These are phyloP conservation scores for Lepraria neglecta DNA, from an alignment of 495 filamentous ascomycete species.

Conservation along the genomic window DNA sequence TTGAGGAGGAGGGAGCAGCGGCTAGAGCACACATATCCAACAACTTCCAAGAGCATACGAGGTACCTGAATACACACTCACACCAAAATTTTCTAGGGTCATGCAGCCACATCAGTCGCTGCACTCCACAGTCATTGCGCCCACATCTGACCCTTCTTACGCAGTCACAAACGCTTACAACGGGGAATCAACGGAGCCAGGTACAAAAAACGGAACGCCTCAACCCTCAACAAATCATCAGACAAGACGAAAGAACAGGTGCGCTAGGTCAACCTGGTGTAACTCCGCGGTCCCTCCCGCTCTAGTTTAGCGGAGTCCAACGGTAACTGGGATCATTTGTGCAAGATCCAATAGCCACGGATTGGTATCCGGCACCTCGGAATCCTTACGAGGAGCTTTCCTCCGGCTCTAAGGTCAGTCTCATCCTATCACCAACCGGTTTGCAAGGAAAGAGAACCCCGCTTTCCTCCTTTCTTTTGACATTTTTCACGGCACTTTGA, in stretches of 20 bases:
- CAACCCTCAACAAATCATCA: not conserved
- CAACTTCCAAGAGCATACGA: not conserved
- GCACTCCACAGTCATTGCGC: not conserved
- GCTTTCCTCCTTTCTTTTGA: no score
- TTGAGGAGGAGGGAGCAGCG: slow-evolving; percentile 3
- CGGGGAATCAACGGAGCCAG: slow-evolving; percentile 2
- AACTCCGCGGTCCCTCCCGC: slow-evolving; percentile 4
- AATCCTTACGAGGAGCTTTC: not conserved
- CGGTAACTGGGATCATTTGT: slow-evolving; percentile 5
- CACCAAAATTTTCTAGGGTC: not conserved
- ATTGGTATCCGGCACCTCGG: not conserved
- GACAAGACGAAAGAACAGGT: not conserved
- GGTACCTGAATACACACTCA: not conserved
- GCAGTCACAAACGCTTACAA: slow-evolving; percentile 1
- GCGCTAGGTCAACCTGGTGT: not conserved
- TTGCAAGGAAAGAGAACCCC: no score
- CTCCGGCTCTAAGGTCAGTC: no score
- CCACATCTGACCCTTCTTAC: not conserved
- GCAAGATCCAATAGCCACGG: not conserved
- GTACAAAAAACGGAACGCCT: not conserved
- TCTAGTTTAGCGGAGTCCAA: not conserved
- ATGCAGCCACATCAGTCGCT: not conserved
- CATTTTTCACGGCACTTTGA: no score
- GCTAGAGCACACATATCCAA: slow-evolving; percentile 13
- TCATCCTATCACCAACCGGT: no score